Evolutionary conservation across 2,329 filamentous ascomycete species (phyloP), one percentile per base, ranked within the genome.

Genomic region (Cladosporium velox): DNA sequence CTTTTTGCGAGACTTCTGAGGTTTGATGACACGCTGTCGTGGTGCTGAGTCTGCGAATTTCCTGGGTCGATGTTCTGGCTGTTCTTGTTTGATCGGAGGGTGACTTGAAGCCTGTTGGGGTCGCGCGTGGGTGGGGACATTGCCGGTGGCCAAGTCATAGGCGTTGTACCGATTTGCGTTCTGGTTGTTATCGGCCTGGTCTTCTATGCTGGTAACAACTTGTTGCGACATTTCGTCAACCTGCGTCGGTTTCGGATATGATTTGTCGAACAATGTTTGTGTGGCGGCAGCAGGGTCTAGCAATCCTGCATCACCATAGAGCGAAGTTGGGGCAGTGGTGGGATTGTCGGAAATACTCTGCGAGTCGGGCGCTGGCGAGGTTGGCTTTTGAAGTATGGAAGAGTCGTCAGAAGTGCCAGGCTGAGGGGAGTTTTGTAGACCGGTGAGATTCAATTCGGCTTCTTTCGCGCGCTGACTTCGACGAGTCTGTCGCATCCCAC

Each of bases 401-500:
- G 28, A 14, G 15, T 59, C 26, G 35, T 21, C 55, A 41, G 34
- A 58, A 41, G 55, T 6, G 55, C 15, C 21, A 18, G n/a, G 32
- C 34, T 35, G 21, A 18, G 15, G 4, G 15, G 32, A 41, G 10
- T 28, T 28, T 60, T 51, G 35, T 49, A 60, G 58, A 2, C 15
- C 34, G 35, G 24, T 34, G 28, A 34, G 12, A 8, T 41, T n/a
- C 11, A 54, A 14, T 15, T 63, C 49, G 28, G 61, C 51, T 28
- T 64, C 51, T 12, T 32, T 55, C 15, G 51, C 51, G 8, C 61
- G 61, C 26, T 30, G 51, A 32, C 26, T 64, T 18, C 26, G 51
- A 35, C 61, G 61, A 35, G 28, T 55, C 6, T 44, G 51, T 21
- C 61, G 61, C 51, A 54, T 55, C 15, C 32, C 61, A 14, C 61